Evolutionary conservation across 805 yeast species (phyloP).

Genomic region (Lipomyces mesembrius): DNA sequence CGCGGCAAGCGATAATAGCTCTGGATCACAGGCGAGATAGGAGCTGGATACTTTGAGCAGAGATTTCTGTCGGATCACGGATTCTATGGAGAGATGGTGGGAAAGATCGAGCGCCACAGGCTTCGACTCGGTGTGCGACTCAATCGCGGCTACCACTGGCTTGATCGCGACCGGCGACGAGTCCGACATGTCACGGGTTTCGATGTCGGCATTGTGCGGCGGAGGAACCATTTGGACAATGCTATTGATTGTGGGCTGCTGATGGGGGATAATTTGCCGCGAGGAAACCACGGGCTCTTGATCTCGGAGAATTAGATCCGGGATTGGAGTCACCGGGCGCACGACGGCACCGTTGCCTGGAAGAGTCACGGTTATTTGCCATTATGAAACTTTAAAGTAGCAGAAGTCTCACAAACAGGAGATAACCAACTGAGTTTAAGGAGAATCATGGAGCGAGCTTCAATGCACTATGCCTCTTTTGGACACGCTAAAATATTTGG

Average conservation of each 20-base stretch:
- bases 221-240: not conserved
- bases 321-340: too few relatives aligned
- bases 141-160: not conserved
- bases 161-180: not conserved
- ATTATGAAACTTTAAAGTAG: too few relatives aligned
- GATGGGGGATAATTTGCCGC: not conserved
- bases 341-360: too few relatives aligned
- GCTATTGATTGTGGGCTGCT: not conserved
- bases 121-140: slow-evolving; percentile 43
- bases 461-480: too few relatives aligned
- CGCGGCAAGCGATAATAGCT: slow-evolving; percentile 88
- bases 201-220: not conserved
- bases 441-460: too few relatives aligned
- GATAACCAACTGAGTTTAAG: too few relatives aligned
- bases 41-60: slow-evolving; percentile 83
- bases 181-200: not conserved
- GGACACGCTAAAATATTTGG: too few relatives aligned
- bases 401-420: too few relatives aligned
- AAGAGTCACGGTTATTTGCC: too few relatives aligned
- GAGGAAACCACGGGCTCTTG: not conserved
- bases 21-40: slow-evolving; percentile 65
- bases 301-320: too few relatives aligned
- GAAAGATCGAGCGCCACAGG: slow-evolving; percentile 56
- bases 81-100: slow-evolving; percentile 77
- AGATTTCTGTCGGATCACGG: slow-evolving; percentile 76